Conservation (phyloP, 305 asterid species). For the Plantago lanceolata region DNA sequence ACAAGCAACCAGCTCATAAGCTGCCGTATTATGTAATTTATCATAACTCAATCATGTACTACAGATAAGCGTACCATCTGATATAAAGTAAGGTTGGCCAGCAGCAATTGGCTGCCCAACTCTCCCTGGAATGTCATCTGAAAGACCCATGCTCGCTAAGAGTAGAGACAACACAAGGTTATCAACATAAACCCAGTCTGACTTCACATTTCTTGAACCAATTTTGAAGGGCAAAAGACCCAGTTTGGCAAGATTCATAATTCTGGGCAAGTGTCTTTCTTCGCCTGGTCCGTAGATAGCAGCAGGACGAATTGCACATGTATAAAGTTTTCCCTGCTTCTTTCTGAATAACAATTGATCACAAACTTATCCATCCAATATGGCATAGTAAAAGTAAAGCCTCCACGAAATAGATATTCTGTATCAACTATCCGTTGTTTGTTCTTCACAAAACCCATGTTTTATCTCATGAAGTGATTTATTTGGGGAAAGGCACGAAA, state of each 20-base stretch:
- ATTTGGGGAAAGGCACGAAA: no score
- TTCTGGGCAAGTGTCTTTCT: conserved; percentile 92
- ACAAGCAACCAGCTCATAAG: background rate
- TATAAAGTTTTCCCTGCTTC: conserved; percentile 53
- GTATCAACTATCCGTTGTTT: background rate
- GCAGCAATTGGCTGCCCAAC: conserved; percentile 74
- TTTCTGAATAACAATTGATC: conserved; percentile 38
- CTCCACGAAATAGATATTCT: background rate
- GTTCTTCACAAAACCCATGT: background rate
- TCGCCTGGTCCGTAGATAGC: conserved; percentile 98
- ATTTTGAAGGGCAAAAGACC: conserved; percentile 77
- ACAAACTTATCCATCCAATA: conserved; percentile 13
- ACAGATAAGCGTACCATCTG: conserved; percentile 60
- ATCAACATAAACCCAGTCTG: conserved; percentile 87
- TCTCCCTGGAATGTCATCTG: conserved; percentile 83
- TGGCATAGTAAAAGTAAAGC: background rate
- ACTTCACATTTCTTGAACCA: conserved; percentile 56
- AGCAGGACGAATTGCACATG: conserved; percentile 95
- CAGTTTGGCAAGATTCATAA: conserved; percentile 59
- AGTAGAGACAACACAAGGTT: conserved; percentile 81
- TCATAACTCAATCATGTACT: background rate
- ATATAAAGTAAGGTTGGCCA: conserved; percentile 89
- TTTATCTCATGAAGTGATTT: no score
- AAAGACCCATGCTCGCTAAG: conserved; percentile 96
- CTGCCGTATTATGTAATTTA: background rate